Percentiles rank a stretch among this genome's conserved stretches.
phyloP scores from a whole-genome alignment of 2,329 filamentous ascomycete species.

The Nakataea oryzae region DNA sequence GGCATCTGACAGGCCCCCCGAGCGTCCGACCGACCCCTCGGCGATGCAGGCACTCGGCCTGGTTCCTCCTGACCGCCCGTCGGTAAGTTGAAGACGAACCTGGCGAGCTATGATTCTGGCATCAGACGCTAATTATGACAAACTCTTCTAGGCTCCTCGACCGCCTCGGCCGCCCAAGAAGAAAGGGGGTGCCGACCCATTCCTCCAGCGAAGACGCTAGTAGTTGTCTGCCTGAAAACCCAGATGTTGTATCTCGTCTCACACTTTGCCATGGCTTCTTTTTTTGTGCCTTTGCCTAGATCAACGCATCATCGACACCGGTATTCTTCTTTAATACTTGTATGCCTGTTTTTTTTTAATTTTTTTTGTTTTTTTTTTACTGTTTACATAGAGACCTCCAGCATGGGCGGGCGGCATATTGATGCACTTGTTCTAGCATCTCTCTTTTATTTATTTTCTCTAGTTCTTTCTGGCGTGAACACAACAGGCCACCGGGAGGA shows the following conservation, averaged over 20 bases:
- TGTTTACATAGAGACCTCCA: neutral
- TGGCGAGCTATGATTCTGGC: neutral
- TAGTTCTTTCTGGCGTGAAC: neutral
- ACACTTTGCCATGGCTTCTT: neutral
- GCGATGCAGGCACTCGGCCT: conserved; percentile 42
- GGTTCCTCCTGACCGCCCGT: conserved; percentile 31
- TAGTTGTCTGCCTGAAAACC: neutral
- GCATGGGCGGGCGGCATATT: neutral
- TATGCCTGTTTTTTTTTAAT: neutral
- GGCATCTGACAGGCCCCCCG: conserved; percentile 10
- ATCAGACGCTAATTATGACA: neutral
- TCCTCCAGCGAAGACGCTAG: conserved; percentile 23
- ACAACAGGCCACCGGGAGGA: neutral
- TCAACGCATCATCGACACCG: neutral
- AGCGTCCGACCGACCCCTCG: conserved; percentile 31
- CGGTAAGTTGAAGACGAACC: conserved; percentile 11
- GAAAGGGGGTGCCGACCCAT: conserved; percentile 30
- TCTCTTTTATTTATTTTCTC: neutral
- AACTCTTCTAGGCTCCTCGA: neutral
- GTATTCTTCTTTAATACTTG: neutral
- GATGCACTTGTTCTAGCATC: neutral
- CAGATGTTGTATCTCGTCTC: neutral
- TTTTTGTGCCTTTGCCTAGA: neutral
- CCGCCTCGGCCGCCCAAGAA: conserved; percentile 18
- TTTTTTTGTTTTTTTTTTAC: neutral